Evolutionary conservation across 2,329 filamentous ascomycete species (phyloP).

Genomic region (Furcasterigmium sp.): DNA sequence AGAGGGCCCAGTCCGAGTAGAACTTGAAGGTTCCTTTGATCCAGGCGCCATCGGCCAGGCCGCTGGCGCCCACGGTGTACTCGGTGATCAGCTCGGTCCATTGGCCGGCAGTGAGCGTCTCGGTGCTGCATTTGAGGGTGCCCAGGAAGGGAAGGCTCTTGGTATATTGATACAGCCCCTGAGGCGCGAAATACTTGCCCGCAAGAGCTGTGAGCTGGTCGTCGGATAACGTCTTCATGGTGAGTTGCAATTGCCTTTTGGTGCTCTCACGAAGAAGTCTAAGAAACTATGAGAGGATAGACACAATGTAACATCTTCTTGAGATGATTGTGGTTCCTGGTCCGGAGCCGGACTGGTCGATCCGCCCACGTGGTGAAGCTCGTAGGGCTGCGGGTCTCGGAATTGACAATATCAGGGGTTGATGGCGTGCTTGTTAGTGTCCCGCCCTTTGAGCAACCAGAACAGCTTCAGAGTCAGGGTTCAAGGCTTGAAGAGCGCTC

Average conservation of each 20-base stretch:
- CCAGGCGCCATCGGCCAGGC: conserved; percentile 27
- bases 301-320: too few relatives aligned
- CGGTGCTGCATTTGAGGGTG: conserved; percentile 16
- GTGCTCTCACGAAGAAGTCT: too few relatives aligned
- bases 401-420: too few relatives aligned
- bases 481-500: too few relatives aligned
- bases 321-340: too few relatives aligned
- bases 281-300: too few relatives aligned
- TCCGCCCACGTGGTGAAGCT: too few relatives aligned
- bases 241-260: neutral
- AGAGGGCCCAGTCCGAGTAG: conserved; percentile 29
- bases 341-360: too few relatives aligned
- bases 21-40: conserved; percentile 33
- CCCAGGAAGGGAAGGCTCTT: conserved; percentile 23
- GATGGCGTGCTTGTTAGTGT: too few relatives aligned
- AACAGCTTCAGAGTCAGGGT: too few relatives aligned
- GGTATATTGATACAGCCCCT: conserved; percentile 19
- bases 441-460: too few relatives aligned
- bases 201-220: conserved; percentile 14
- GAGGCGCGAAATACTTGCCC: conserved; percentile 20
- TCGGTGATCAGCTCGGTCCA: conserved; percentile 22
- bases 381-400: too few relatives aligned
- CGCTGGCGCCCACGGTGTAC: conserved; percentile 23
- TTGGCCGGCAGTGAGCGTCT: conserved; percentile 18
- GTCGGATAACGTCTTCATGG: conserved; percentile 17